Conservation (phyloP, 768 basidiomycete genomes). For the Suillus clintonianus region DNA sequence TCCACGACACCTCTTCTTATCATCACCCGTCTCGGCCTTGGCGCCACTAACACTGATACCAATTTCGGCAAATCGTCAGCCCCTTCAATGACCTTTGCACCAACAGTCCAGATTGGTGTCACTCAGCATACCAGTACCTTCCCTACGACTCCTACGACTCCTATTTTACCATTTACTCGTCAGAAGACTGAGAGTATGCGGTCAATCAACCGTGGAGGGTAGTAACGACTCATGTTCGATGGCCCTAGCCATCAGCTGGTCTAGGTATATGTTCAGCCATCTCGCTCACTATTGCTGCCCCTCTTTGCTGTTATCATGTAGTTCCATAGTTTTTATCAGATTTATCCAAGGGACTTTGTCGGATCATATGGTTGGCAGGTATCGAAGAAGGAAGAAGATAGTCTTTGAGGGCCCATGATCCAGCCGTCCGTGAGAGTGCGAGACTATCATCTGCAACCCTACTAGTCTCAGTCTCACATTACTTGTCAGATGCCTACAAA, state of each 20-base stretch:
- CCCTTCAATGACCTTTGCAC: neutral
- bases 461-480: neutral
- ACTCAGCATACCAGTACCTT: neutral
- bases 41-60: slow-evolving; percentile 6
- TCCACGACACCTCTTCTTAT: slow-evolving; percentile 17
- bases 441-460: neutral
- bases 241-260: too few relatives aligned
- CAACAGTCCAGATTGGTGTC: slow-evolving; percentile 3
- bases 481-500: slow-evolving; percentile 21
- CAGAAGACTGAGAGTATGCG: neutral
- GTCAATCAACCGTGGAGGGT: neutral
- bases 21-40: slow-evolving; percentile 17
- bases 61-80: neutral
- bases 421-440: neutral
- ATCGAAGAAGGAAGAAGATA: too few relatives aligned
- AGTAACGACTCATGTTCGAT: neutral
- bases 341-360: neutral
- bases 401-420: too few relatives aligned
- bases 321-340: neutral
- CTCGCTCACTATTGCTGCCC: too few relatives aligned
- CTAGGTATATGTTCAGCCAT: too few relatives aligned
- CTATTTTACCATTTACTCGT: neutral
- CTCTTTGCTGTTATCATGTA: too few relatives aligned
- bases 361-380: too few relatives aligned
- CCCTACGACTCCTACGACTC: neutral